Conservation (phyloP, 495 filamentous ascomycete species). For the Penicillium argentinense region DNA sequence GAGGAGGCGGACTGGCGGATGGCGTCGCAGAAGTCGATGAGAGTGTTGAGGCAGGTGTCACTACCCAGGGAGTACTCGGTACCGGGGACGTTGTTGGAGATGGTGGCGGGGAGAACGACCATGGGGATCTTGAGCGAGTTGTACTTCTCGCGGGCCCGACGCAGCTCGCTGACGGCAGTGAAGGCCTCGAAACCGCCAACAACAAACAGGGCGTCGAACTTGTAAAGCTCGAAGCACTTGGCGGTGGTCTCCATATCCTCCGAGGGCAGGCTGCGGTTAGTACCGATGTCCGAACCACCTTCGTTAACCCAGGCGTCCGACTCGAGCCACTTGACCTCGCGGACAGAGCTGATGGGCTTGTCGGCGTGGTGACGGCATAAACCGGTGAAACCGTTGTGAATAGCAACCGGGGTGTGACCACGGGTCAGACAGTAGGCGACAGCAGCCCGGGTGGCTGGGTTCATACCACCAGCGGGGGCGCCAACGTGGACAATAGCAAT, state of each 20-base stretch:
- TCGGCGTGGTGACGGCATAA: conserved; percentile 88
- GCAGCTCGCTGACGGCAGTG: conserved; percentile 83
- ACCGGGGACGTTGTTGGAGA: conserved; percentile 97
- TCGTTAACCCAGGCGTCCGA: conserved; percentile 93
- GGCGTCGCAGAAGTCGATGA: conserved; percentile 93
- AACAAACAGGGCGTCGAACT: conserved; percentile 87
- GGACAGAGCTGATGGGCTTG: conserved; percentile 75
- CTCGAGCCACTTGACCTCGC: conserved; percentile 86
- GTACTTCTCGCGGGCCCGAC: conserved; percentile 74
- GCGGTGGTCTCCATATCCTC: conserved; percentile 84
- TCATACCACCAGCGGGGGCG: conserved; percentile 98
- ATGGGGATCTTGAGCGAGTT: conserved; percentile 91
- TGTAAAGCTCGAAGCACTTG: conserved; percentile 77
- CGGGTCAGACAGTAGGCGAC: conserved; percentile 95
- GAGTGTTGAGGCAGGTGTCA: conserved; percentile 96
- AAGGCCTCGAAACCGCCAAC: conserved; percentile 98
- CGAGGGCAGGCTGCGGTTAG: conserved; percentile 86
- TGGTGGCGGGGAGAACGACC: conserved; percentile 89
- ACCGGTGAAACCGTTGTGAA: conserved; percentile 97
- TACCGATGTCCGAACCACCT: conserved; percentile 96
- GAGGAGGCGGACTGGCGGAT: conserved; percentile 96
- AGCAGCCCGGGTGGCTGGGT: conserved; percentile 90
- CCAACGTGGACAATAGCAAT: conserved; percentile 97
- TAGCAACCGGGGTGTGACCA: conserved; percentile 85
- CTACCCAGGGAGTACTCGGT: conserved; percentile 96